Percentiles rank a stretch among this genome's conserved stretches.
These are phyloP conservation scores for Termitomyces heimii DNA, from an alignment of 768 basidiomycete genomes.

Conservation along the genomic window DNA sequence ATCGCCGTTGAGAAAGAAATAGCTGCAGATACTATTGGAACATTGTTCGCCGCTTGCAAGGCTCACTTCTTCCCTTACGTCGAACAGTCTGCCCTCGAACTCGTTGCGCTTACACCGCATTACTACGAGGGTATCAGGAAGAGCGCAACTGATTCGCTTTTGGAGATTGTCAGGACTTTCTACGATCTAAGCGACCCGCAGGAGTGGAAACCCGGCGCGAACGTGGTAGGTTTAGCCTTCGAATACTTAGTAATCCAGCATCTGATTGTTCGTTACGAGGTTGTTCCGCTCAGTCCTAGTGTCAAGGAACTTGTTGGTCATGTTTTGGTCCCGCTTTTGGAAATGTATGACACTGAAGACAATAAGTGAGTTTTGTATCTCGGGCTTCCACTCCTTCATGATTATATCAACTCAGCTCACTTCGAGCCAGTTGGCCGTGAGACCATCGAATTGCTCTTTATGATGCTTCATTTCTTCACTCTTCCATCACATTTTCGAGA, in stretches of 20 bases:
- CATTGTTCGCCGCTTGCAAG: conserved; percentile 78
- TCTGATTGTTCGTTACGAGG: conserved; percentile 19
- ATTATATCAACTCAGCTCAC: conserved; percentile 73
- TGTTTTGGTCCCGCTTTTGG: conserved; percentile 67
- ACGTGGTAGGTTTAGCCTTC: conserved; percentile 40
- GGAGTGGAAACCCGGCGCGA: conserved; percentile 77
- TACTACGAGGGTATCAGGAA: conserved; percentile 99
- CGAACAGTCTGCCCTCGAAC: conserved; percentile 73
- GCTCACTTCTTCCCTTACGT: conserved; percentile 88
- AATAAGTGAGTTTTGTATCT: conserved; percentile 72
- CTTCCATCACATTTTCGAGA: not conserved
- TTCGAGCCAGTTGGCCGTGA: conserved; percentile 64
- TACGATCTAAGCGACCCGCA: conserved; percentile 80
- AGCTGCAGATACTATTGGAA: conserved; percentile 92
- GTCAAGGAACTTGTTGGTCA: conserved; percentile 79
- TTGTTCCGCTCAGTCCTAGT: conserved; percentile 49
- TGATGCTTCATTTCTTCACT: conserved; percentile 23
- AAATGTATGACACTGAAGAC: conserved; percentile 92
- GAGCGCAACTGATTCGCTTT: conserved; percentile 79
- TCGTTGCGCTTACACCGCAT: conserved; percentile 76
- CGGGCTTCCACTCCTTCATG: conserved; percentile 15
- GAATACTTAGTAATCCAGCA: not conserved
- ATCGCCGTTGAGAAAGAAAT: conserved; percentile 99
- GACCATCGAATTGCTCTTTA: conserved; percentile 35
- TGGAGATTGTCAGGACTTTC: conserved; percentile 87